Base-by-base conservation (phyloP, 208 protist genomes). In the Trypanosoma avium region DNA sequence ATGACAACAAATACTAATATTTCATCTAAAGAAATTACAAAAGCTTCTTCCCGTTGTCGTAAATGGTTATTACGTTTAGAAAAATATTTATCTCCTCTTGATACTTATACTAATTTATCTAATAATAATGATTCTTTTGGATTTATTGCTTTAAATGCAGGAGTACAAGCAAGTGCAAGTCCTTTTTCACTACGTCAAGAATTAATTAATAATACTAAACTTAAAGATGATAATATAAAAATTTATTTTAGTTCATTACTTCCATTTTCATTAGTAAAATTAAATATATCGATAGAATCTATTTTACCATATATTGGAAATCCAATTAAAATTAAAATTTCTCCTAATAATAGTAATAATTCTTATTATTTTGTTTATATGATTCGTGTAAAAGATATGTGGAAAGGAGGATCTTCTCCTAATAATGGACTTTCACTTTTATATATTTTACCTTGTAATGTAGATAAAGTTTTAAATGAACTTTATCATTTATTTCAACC, bases 121-220 rank as follows among this genome's bases (percentile, higher is more conserved):
- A 48, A 42, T 7, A 46, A 12, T 10, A 27, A 59, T 26, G 38
- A 46, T 40, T 43, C 17, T 46, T 54, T 59, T 19, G 84, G 76
- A 1, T 85, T 84, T 53, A 55, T 91, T 24, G 84, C 70, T 2
- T 48, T 91, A n/a, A 91, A 91, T 49, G 76, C 73, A 4, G 84
- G 84, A 36, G 58, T 80, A 19, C 67, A 84, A 2, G 68, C 81
- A 3, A 79, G 84, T 12, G 75, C 74, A 36, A 76, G 49, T 3
- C 81, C 84, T 1, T 75, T 74, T 58, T 57, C 69, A 19, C 38
- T 91, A 21, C 73, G 79, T 0, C 49, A 72, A 22, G 38, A 30
- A 2, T 40, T 91, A n/a, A 10, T 72, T 0, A 40, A 52, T 1
- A 22, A 67, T n/a, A 59, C 59, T 1, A 19, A 76, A 1, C 19